Evolutionary conservation across 805 yeast genomes (phyloP), one percentile per base, ranked within the genome.

Genomic region (Dipodascus albidus): DNA sequence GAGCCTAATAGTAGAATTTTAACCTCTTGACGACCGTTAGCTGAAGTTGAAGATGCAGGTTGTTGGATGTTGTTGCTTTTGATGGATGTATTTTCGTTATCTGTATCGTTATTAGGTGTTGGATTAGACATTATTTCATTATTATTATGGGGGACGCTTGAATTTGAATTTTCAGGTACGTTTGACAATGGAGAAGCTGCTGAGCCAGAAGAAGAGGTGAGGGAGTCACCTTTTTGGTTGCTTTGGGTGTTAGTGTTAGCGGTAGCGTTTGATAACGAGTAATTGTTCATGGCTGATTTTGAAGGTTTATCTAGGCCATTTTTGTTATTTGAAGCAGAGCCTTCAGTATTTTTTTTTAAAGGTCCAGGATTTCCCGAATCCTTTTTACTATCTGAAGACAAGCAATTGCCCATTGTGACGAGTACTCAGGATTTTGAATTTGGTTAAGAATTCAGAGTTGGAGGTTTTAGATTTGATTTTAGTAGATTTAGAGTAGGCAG

Each of bases 1-100:
- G 96, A 85, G 3, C 99, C 75, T 4, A 72, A 61, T 33, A 90
- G 72, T 38, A 90, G 72, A 49, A 90, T 82, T 65, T 89, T 89
- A 52, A 82, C 80, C 55, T 80, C 86, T 57, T 75, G 44, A n/a
- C 44, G 44, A 19, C 44, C 44, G 20, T 38, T 38, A 17, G 44
- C 15, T 4, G 4, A 11, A 38, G 44, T 38, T 4, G 17, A n/a
- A n/a, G 44, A 38, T 38, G 44, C 17, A n/a, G 4, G 6, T 38
- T n/a, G 17, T 38, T 38, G 44, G 6, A 6, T 4, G 20, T 38
- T 38, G 20, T 14, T 9, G 15, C 38, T 31, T 31, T 14, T 38
- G 44, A n/a, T 4, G 44, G 17, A n/a, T 31, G 44, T 38, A 17
- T 17, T 38, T 17, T 38, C 44, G 20, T 38, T 38, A 38, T 38